Evolutionary conservation across 306 rosid species (phyloP), one percentile per base, ranked within the genome.

Genomic region (Quillaja saponaria): DNA sequence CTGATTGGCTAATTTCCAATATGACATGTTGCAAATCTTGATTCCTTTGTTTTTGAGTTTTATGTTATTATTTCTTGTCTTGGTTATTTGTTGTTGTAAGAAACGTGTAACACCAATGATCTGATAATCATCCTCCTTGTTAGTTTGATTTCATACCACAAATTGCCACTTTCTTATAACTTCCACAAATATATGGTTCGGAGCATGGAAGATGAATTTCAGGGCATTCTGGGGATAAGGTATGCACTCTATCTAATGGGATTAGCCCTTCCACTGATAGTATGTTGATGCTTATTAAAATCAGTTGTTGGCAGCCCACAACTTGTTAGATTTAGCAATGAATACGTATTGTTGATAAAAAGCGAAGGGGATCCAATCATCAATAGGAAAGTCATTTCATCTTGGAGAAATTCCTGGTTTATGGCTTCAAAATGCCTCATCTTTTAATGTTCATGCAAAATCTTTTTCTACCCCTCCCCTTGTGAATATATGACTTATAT

Each of bases 171-270:
- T 67, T 84, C 95, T 13, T 92, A 92, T 68, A 75, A 88, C 67
- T 92, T 92, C 50, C 95, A 92, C 71, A 79, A 79, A 25, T 92
- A 86, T 63, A 84, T 92, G 84, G 94, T 88, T 60, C 83, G 96
- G 72, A 92, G 98, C 73, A 92, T 92, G 98, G 98, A 92, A 78
- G 98, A 92, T 67, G 98, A 92, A 74, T 81, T 92, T 71, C 91
- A 92, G 13, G 98, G 81, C 49, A 88, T 92, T 74, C 90, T 92
- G n/a, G 96, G 96, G 66, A 88, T 92, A 71, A 92, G 98, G 98
- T 88, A 64, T 37, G 72, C 66, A 65, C 41, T 35, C 61, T 51
- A 49, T 48, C 66, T 35, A 54, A 68, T 53, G 20, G 53, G n/a
- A 55, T 75, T 42, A 61, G 5, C 45, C 49, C 21, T 41, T 35